Conservation (phyloP, 2,329 filamentous ascomycete genomes). For the Periconia sp. region DNA sequence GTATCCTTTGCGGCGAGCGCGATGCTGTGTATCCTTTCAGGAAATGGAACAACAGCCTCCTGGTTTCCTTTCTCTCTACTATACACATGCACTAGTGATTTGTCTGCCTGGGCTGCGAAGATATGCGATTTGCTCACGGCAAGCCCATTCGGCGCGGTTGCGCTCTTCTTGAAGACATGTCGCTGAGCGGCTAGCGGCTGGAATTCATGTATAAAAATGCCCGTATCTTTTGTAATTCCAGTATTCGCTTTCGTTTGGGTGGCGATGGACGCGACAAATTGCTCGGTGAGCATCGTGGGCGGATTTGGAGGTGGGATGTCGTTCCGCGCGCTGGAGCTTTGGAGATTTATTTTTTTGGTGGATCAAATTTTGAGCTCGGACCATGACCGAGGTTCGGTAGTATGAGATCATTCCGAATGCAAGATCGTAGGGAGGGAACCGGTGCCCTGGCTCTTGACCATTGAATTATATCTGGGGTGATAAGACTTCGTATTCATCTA, state of each 20-base stretch:
- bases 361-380: not conserved
- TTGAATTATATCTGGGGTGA: no score
- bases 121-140: conserved; percentile 81
- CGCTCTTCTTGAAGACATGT: conserved; percentile 87
- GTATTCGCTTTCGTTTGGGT: conserved; percentile 46
- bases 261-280: conserved; percentile 53
- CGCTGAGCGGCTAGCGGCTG: conserved; percentile 76
- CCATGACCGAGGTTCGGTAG: not conserved
- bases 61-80: conserved; percentile 80
- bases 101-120: conserved; percentile 88
- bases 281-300: conserved; percentile 52
- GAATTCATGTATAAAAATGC: conserved; percentile 82
- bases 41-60: conserved; percentile 84
- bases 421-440: no score
- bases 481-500: no score
- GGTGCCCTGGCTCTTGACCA: not conserved
- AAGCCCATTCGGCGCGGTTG: conserved; percentile 74
- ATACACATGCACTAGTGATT: conserved; percentile 92
- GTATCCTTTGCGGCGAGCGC: conserved; percentile 67
- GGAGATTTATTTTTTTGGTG: not conserved
- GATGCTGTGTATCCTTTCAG: conserved; percentile 80
- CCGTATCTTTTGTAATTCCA: conserved; percentile 70
- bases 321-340: not conserved
- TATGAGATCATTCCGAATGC: not conserved
- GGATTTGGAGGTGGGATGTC: not conserved